Base-by-base conservation (phyloP, 202 grass and related monocot genomes). In the Hordeum pubiflorum region DNA sequence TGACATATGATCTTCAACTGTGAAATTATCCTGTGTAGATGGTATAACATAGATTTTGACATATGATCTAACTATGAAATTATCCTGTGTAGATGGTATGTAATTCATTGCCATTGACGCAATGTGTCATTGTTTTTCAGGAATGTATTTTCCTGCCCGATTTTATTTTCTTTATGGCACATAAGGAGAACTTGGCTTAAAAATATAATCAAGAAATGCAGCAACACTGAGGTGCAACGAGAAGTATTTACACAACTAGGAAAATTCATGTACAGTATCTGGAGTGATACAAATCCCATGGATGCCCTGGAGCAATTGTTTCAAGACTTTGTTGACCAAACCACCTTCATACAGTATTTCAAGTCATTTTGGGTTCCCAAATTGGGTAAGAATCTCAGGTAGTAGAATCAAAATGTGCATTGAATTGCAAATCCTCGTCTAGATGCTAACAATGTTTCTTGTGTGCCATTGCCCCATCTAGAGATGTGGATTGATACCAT, bases 311-410 rank as follows among this genome's bases (percentile, higher is more conserved):
- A 86, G 67, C 70, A 90, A 72, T 85, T 94, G 43, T 92, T 97
- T 82, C 87, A 92, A 86, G 94, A 97, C 77, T 97, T 97, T 79
- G 68, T 97, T 86, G 94, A 97, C 39, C 94, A 97, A 77, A 92
- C 67, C 31, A 71, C 75, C 20, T 92, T 97, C 66, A 48, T 92
- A 68, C 86, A 97, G 62, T 97, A 94, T 86, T 97, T 97, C 76
- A 97, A 92, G 70, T 85, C 89, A 76, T 97, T 89, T 81, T 97
- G 91, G 94, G 71, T 94, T 78, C 94, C 94, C 67, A 97, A 97
- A 97, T 81, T 97, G 81, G 91, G 91, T 97, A 87, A 89, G 80
- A 73, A 79, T 82, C 34, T 40, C 1, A 38, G 33, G 3, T 20
- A 36, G 10, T 59, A 56, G 37, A 40, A 77, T 86, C 17, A n/a